Conservation (phyloP, 495 filamentous ascomycete species). For the Tuber calosporum region DNA sequence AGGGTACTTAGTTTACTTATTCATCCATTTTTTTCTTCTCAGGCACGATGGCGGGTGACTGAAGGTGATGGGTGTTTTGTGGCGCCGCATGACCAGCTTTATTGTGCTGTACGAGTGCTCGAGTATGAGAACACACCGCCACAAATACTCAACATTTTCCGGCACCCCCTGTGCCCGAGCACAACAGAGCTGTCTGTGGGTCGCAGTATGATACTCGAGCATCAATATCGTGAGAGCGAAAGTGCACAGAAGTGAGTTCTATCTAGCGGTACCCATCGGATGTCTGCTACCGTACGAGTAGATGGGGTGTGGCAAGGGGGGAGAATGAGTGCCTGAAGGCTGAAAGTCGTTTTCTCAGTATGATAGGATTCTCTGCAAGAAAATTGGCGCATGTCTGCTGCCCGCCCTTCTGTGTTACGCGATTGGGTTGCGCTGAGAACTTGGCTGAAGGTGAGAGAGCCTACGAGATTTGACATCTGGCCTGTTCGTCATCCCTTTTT, state of each 20-base stretch:
- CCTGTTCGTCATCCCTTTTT: slow-evolving; percentile 5
- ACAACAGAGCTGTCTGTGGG: too few species aligned
- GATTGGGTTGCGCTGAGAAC: not conserved
- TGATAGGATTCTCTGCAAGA: not conserved
- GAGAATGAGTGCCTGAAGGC: not conserved
- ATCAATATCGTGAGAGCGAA: not conserved
- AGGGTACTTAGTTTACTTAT: too few species aligned
- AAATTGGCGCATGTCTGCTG: not conserved
- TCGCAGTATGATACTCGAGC: not conserved
- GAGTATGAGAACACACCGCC: not conserved
- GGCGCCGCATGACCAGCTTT: not conserved
- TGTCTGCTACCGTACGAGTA: too few species aligned
- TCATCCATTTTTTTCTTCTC: too few species aligned
- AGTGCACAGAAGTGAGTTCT: not conserved
- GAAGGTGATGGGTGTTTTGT: not conserved
- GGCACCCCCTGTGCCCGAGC: too few species aligned
- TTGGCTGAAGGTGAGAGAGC: not conserved
- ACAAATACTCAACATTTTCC: not conserved
- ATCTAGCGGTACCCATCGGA: too few species aligned
- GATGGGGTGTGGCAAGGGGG: not conserved
- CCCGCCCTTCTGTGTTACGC: not conserved
- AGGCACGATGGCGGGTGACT: not conserved
- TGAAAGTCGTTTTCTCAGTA: not conserved
- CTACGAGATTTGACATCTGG: slow-evolving; percentile 2
- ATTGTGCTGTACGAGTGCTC: too few species aligned